phyloP scores from a whole-genome alignment of 345 rosid genomes.

The Pugionium cornutum region DNA sequence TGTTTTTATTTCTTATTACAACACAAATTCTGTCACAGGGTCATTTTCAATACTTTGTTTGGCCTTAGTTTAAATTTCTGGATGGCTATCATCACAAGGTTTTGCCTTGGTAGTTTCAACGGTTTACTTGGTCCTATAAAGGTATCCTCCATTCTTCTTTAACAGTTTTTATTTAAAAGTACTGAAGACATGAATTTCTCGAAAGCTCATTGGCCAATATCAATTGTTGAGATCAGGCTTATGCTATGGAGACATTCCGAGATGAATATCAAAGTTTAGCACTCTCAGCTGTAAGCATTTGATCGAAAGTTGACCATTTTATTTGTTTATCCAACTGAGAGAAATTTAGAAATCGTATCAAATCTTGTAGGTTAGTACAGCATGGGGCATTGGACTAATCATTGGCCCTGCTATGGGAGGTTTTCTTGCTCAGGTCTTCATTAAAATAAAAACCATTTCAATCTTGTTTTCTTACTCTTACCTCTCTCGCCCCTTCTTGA shows the following conservation, averaged over 20 bases:
- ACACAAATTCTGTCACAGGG: conserved; percentile 50
- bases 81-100: conserved; percentile 90
- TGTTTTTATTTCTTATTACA: no score
- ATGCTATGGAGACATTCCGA: conserved; percentile 71
- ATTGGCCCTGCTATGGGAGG: conserved; percentile 98
- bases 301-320: neutral
- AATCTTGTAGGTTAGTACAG: conserved; percentile 70
- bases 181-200: neutral
- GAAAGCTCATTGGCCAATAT: neutral
- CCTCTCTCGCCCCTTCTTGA: conserved; percentile 8
- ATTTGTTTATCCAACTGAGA: neutral
- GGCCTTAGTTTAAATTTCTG: conserved; percentile 86
- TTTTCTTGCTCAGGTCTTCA: conserved; percentile 81
- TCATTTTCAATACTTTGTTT: conserved; percentile 83
- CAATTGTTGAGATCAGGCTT: conserved; percentile 57
- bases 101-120: conserved; percentile 85
- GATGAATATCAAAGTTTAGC: conserved; percentile 81
- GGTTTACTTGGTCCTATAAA: conserved; percentile 90
- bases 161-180: neutral
- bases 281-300: conserved; percentile 69
- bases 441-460: neutral
- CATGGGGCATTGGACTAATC: conserved; percentile 96
- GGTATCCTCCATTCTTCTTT: conserved; percentile 45
- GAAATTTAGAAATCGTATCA: neutral
- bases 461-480: neutral